Evolutionary conservation across 2,329 filamentous ascomycete species (phyloP).

Genomic region (Raffaelea arxii): DNA sequence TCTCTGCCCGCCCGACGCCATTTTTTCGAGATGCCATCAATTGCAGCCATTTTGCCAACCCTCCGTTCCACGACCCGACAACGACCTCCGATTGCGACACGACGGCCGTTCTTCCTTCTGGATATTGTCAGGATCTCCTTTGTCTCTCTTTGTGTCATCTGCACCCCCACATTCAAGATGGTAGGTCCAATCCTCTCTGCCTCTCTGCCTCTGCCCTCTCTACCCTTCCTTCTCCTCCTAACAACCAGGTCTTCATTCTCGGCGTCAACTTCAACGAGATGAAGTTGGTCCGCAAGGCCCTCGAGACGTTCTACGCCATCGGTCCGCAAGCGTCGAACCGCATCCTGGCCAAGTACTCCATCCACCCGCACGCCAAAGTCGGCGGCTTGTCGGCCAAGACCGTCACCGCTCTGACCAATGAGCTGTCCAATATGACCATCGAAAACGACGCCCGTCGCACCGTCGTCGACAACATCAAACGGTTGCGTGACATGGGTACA

Average conservation of each 20-base stretch:
- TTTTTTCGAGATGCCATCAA: too few species aligned
- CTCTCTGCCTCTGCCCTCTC: background rate
- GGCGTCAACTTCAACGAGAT: slow-evolving; percentile 78
- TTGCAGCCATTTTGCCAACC: too few species aligned
- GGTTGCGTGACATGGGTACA: slow-evolving; percentile 81
- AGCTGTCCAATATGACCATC: slow-evolving; percentile 85
- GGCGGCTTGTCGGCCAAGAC: slow-evolving; percentile 66
- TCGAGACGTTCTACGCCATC: slow-evolving; percentile 80
- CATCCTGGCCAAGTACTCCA: slow-evolving; percentile 80
- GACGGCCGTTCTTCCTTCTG: too few species aligned
- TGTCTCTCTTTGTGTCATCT: too few species aligned
- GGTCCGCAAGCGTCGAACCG: slow-evolving; percentile 59
- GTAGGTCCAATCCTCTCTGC: background rate
- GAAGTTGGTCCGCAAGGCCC: slow-evolving; percentile 68
- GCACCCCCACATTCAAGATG: too few species aligned
- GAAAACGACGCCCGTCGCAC: slow-evolving; percentile 77
- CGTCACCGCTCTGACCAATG: slow-evolving; percentile 70
- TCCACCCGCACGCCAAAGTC: slow-evolving; percentile 74
- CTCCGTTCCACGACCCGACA: too few species aligned
- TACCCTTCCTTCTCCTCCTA: background rate
- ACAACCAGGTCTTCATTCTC: slow-evolving; percentile 65
- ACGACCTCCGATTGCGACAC: too few species aligned
- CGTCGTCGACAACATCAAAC: slow-evolving; percentile 73
- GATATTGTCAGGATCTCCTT: too few species aligned
- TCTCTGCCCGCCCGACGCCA: too few species aligned